A percentile compares a stretch with the other conserved stretches of the same genome.
Evolutionary conservation across 1,139 yeast species (phyloP).

Genomic region (Candida sp.): DNA sequence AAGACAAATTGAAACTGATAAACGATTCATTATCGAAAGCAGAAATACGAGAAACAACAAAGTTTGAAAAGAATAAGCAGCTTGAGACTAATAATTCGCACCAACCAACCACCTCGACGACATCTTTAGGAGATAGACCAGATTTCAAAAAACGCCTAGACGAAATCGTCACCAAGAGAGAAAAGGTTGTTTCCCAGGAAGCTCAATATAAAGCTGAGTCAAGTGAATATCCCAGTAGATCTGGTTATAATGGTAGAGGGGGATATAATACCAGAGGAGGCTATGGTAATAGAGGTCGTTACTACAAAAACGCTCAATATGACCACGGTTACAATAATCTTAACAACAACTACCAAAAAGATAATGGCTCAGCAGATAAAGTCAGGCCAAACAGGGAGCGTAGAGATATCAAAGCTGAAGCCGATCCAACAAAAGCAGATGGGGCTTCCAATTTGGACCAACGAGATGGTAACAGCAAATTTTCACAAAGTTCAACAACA

Average conservation of each 20-base stretch:
- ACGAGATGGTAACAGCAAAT: background rate
- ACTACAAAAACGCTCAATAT: background rate
- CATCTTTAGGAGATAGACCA: constrained; percentile 20
- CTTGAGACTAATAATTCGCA: background rate
- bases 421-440: background rate
- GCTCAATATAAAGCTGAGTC: background rate
- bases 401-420: background rate
- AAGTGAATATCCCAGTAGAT: background rate
- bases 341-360: background rate
- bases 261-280: background rate
- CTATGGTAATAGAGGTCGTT: background rate
- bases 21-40: constrained; percentile 4
- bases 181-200: constrained; percentile 1
- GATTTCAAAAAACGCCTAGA: constrained; percentile 30
- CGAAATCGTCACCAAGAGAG: constrained; percentile 18
- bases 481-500: background rate
- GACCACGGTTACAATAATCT: background rate
- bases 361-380: background rate
- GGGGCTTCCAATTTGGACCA: background rate
- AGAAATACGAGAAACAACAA: background rate
- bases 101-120: background rate
- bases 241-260: background rate
- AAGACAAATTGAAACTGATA: constrained; percentile 4
- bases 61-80: constrained; percentile 1
- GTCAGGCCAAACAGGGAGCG: background rate